Conservation (phyloP, 179 eudicot species). For the Actinidia chinensis region DNA sequence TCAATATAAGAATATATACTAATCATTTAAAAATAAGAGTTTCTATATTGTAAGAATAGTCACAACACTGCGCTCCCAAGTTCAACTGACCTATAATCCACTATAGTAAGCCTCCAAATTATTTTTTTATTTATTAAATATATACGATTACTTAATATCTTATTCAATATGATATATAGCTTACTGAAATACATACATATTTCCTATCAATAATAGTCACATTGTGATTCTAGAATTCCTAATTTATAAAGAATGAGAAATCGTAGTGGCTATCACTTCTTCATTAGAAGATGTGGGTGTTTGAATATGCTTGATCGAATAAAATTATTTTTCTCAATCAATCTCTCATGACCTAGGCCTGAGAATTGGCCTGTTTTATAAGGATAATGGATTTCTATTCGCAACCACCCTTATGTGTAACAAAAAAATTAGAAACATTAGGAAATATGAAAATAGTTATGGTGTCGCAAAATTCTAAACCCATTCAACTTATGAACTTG, state of each 20-base stretch:
- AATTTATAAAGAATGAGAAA: neutral
- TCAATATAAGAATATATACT: neutral
- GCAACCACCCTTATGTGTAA: no score
- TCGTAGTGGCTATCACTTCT: neutral
- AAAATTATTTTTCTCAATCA: no score
- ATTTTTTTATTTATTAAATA: no score
- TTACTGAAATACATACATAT: neutral
- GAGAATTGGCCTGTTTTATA: no score
- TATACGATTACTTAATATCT: no score
- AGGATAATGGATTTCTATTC: no score
- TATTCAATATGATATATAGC: no score
- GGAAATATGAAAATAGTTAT: no score
- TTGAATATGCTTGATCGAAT: neutral
- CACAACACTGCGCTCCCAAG: constrained; percentile 6
- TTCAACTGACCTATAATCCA: neutral
- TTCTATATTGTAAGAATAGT: neutral
- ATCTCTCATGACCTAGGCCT: no score
- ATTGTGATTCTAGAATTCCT: neutral
- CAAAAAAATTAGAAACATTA: no score
- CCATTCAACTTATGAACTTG: no score
- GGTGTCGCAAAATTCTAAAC: no score
- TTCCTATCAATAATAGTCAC: neutral
- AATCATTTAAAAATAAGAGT: neutral
- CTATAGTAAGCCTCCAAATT: neutral
- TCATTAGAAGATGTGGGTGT: neutral